Evolutionary conservation across 345 rosid genomes (phyloP).

Genomic region (Luvunga scandens): DNA sequence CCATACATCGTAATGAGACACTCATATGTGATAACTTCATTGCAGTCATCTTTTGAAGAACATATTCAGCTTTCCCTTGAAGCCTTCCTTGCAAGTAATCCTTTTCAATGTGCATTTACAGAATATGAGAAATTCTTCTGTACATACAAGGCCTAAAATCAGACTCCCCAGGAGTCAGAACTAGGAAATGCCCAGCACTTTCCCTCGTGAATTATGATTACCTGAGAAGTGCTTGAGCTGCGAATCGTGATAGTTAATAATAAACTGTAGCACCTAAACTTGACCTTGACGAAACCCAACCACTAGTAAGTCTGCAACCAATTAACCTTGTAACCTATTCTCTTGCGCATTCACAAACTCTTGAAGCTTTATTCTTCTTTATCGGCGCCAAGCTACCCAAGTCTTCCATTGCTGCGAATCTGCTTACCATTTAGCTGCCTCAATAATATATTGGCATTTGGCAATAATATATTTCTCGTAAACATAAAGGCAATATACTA

Average conservation of each 20-base stretch:
- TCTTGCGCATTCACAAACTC: not conserved
- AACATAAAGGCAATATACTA: too few species aligned
- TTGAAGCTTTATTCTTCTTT: not conserved
- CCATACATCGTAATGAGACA: constrained; percentile 81
- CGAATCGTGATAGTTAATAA: not conserved
- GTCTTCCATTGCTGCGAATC: not conserved
- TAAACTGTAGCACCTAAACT: not conserved
- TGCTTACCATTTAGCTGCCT: too few species aligned
- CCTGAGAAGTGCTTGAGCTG: not conserved
- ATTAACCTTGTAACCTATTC: not conserved
- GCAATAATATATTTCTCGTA: too few species aligned
- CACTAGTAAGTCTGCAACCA: too few species aligned
- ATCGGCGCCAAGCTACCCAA: not conserved
- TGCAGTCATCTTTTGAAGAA: constrained; percentile 54
- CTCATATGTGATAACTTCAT: constrained; percentile 82
- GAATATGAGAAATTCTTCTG: too few species aligned
- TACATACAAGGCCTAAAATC: too few species aligned
- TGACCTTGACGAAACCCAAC: not conserved
- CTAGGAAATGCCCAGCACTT: too few species aligned
- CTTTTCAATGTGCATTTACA: too few species aligned
- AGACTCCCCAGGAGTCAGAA: too few species aligned
- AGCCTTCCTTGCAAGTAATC: constrained; percentile 40
- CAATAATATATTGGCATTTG: too few species aligned
- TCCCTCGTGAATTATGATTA: too few species aligned
- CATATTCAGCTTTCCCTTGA: constrained; percentile 64